Evolutionary conservation across 768 basidiomycete species (phyloP).

Genomic region (Dentipellis fragilis): DNA sequence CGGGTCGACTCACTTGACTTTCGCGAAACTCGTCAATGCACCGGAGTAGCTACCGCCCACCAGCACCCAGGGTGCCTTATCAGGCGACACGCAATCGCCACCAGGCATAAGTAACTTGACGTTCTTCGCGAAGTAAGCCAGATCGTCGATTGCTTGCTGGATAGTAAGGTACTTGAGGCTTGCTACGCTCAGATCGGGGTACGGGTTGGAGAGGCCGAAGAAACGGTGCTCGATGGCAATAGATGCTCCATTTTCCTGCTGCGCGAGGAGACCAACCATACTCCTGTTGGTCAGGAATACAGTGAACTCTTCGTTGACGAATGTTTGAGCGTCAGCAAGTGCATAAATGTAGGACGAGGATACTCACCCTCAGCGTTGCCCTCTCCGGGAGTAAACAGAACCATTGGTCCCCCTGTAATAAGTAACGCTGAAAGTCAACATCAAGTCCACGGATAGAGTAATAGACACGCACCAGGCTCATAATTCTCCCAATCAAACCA

Average conservation of each 20-base stretch:
- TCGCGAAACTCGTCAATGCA: constrained; percentile 1
- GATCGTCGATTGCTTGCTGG: constrained; percentile 66
- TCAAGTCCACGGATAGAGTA: neutral
- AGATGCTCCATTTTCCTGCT: constrained; percentile 55
- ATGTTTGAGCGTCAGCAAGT: too few species aligned
- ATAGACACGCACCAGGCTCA: constrained; percentile 22
- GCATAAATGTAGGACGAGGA: too few species aligned
- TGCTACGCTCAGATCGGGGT: too few species aligned
- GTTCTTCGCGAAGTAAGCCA: constrained; percentile 60
- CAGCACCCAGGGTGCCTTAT: constrained; percentile 32
- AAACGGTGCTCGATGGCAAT: constrained; percentile 66
- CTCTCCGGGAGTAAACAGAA: constrained; percentile 62
- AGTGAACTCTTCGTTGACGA: too few species aligned
- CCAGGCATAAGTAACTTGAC: constrained; percentile 59
- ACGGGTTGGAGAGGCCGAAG: constrained; percentile 69
- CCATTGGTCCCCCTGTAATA: constrained; percentile 42
- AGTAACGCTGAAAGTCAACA: too few species aligned
- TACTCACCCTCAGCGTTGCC: constrained; percentile 29
- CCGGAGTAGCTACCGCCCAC: constrained; percentile 35
- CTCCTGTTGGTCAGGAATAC: too few species aligned
- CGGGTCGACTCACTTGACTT: neutral
- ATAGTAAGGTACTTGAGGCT: constrained; percentile 57
- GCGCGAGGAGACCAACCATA: constrained; percentile 58
- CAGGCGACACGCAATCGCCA: constrained; percentile 51
- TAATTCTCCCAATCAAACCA: constrained; percentile 66